phyloP scores from a whole-genome alignment of 116 monocot genomes.

The Phalaenopsis hybrid region DNA sequence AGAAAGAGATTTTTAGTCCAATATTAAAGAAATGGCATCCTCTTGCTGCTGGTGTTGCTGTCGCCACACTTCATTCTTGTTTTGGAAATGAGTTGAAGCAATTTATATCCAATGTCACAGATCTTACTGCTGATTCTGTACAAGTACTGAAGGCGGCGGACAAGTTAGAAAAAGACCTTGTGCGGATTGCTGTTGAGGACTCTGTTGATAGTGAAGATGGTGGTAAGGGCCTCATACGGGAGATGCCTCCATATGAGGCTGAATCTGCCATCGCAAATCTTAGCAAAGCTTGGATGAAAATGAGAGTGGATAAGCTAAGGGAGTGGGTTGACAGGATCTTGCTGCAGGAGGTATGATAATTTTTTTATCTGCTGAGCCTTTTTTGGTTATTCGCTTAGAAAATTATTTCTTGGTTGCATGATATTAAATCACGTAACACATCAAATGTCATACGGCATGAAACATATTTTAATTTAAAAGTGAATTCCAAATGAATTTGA shows the following conservation, averaged over 20 bases:
- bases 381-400: background rate
- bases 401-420: background rate
- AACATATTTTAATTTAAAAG: background rate
- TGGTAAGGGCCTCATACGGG: conserved; percentile 76
- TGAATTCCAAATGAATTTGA: background rate
- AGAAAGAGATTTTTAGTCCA: conserved; percentile 64
- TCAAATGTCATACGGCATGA: background rate
- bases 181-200: conserved; percentile 89
- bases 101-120: conserved; percentile 49
- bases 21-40: conserved; percentile 76
- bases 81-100: conserved; percentile 79
- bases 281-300: conserved; percentile 72
- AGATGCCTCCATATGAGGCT: conserved; percentile 97
- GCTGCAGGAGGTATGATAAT: conserved; percentile 71
- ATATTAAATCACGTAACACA: background rate
- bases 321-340: conserved; percentile 83
- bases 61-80: conserved; percentile 73
- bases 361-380: background rate
- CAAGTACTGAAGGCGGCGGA: conserved; percentile 69
- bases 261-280: conserved; percentile 70
- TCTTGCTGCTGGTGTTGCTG: conserved; percentile 74
- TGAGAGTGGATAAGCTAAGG: conserved; percentile 61
- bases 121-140: conserved; percentile 53
- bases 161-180: conserved; percentile 82
- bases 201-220: conserved; percentile 96